Evolutionary conservation across 1,284 basidiomycete genomes (phyloP), one percentile per base, ranked within the genome.

Genomic region (Entoloma clypeatum): DNA sequence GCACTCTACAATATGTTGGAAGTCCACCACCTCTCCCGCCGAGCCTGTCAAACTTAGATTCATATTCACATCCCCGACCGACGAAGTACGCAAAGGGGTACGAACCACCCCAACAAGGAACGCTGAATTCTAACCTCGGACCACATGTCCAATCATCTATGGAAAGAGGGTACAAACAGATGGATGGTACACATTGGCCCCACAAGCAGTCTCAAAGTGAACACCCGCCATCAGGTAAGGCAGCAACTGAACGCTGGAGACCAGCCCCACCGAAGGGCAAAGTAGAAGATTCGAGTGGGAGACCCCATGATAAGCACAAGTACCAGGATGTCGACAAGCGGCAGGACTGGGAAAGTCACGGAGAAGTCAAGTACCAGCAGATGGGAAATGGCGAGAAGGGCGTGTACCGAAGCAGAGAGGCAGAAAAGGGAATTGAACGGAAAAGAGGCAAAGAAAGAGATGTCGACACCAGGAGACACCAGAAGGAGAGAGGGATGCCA

Each of bases 181-280:
- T n/a, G 2, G 32, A 34, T 26, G 11, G 23, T 19, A 21, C 31
- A 36, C 24, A 17, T 22, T 29, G 33, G 23, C 34, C 18, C 9
- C 40, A 42, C 17, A 30, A 41, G 39, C 31, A 11, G 16, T 47
- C 47, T 22, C 36, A 34, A 43, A 48, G 21, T 26, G 44, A 46
- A 18, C 45, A 24, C 33, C 41, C 40, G 14, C 40, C 51, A 36
- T 34, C 39, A 36, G 48, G 40, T 44, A 33, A 42, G 24, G 41
- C 9, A 3, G 14, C 40, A 6, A 23, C 25, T 21, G 18, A 31
- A 28, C 49, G n/a, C n/a, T n/a, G n/a, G n/a, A n/a, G n/a, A n/a
- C n/a, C n/a, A n/a, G n/a, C n/a, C n/a, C n/a, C n/a, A n/a, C n/a
- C n/a, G n/a, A n/a, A n/a, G n/a, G n/a, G n/a, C n/a, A n/a, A n/a